Conservation (phyloP, 352 stramenopile genomes). For the Pseudoperonospora humuli region DNA sequence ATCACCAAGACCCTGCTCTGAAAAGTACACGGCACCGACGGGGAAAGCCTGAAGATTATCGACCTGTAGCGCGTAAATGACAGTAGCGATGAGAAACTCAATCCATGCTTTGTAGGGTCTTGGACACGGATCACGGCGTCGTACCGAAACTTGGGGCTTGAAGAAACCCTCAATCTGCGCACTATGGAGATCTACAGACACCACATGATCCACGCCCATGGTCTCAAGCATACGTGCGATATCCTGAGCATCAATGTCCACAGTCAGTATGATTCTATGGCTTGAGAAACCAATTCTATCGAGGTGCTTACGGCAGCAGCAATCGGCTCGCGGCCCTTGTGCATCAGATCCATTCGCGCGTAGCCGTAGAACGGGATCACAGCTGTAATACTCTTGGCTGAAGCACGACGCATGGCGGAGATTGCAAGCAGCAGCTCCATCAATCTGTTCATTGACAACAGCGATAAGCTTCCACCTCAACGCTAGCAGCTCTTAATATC, state of each 20-base stretch:
- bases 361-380: constrained; percentile 87
- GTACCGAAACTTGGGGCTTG: constrained; percentile 72
- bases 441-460: constrained; percentile 26
- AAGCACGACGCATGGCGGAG: constrained; percentile 73
- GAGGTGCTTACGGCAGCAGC: constrained; percentile 45
- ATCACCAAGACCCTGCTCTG: constrained; percentile 55
- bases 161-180: constrained; percentile 86
- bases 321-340: constrained; percentile 75
- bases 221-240: constrained; percentile 84
- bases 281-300: not conserved
- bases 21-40: constrained; percentile 83
- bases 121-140: not conserved
- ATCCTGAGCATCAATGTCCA: constrained; percentile 29
- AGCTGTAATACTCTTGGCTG: constrained; percentile 80
- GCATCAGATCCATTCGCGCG: constrained; percentile 77
- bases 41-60: constrained; percentile 83
- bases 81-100: not conserved
- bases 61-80: constrained; percentile 24
- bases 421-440: constrained; percentile 84
- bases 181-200: constrained; percentile 85
- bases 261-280: not conserved
- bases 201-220: constrained; percentile 86
- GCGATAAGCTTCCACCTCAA: not conserved
- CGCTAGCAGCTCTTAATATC: not conserved
- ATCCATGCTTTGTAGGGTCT: not conserved